Conservation (phyloP, 108 stramenopile species). For the Nannochloropsis oceanica region DNA sequence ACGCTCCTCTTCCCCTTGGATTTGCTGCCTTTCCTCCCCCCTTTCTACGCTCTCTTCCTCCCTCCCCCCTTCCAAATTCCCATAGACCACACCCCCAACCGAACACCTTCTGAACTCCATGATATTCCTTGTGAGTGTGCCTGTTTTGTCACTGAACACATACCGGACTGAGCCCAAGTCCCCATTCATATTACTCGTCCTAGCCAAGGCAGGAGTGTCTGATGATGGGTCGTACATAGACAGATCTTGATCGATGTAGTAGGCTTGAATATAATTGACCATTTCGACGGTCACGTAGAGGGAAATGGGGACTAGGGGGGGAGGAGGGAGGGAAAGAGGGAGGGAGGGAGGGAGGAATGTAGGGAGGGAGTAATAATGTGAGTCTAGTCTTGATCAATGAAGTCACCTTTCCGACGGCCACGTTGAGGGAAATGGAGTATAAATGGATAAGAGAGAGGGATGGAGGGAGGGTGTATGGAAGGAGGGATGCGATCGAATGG, state of each 20-base stretch:
- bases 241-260: constrained; percentile 36
- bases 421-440: too few species aligned
- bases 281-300: constrained; percentile 49
- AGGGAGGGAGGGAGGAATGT: neutral
- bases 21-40: neutral
- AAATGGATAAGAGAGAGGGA: too few species aligned
- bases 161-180: constrained; percentile 42
- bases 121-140: constrained; percentile 90
- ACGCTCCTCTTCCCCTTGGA: neutral
- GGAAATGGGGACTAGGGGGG: constrained; percentile 41
- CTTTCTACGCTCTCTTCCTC: neutral
- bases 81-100: constrained; percentile 67
- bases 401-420: too few species aligned
- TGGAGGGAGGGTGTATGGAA: too few species aligned
- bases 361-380: too few species aligned
- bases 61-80: constrained; percentile 14
- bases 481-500: too few species aligned
- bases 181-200: constrained; percentile 37
- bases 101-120: constrained; percentile 94
- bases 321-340: neutral
- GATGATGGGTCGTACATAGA: constrained; percentile 27
- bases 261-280: constrained; percentile 41
- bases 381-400: too few species aligned
- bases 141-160: constrained; percentile 48
- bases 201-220: constrained; percentile 41